A percentile compares a stretch with the other conserved stretches of the same genome.
These are phyloP conservation scores for Calocybe cyanea DNA, from an alignment of 768 basidiomycete species.

Conservation along the genomic window DNA sequence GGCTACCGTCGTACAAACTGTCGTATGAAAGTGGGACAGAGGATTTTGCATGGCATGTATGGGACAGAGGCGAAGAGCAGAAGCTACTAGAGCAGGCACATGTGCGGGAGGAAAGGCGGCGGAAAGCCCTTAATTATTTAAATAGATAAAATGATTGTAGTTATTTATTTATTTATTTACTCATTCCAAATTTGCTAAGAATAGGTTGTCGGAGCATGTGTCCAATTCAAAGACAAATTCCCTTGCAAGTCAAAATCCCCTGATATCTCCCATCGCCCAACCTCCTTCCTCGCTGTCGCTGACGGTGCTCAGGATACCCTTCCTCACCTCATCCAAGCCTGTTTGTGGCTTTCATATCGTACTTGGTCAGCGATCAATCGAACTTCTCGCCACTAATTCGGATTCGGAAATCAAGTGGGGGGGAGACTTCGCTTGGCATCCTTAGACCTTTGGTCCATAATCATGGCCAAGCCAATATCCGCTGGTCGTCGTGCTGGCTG, in stretches of 20 bases:
- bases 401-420: slow-evolving; percentile 14
- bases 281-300: slow-evolving; percentile 13
- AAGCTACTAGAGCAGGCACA: slow-evolving; percentile 34
- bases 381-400: slow-evolving; percentile 1
- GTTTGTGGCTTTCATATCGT: slow-evolving; percentile 5
- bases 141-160: no score
- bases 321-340: neutral
- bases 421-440: slow-evolving; percentile 40
- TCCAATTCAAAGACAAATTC: neutral
- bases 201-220: slow-evolving; percentile 19
- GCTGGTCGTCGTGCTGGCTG: slow-evolving; percentile 19
- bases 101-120: slow-evolving; percentile 51
- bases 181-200: slow-evolving; percentile 7
- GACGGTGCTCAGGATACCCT: slow-evolving; percentile 7
- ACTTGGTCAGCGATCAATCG: slow-evolving; percentile 12
- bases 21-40: slow-evolving; percentile 67
- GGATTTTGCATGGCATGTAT: slow-evolving; percentile 44
- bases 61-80: slow-evolving; percentile 29
- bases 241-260: slow-evolving; percentile 3
- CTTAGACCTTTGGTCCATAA: slow-evolving; percentile 26
- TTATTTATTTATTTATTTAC: no score
- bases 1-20: slow-evolving; percentile 60
- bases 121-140: slow-evolving; percentile 28
- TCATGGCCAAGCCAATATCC: slow-evolving; percentile 53
- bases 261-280: slow-evolving; percentile 13